Percentiles rank a stretch among this genome's conserved stretches.
Evolutionary conservation across 257 asterid genomes (phyloP).

Genomic region (Cruciata laevipes): DNA sequence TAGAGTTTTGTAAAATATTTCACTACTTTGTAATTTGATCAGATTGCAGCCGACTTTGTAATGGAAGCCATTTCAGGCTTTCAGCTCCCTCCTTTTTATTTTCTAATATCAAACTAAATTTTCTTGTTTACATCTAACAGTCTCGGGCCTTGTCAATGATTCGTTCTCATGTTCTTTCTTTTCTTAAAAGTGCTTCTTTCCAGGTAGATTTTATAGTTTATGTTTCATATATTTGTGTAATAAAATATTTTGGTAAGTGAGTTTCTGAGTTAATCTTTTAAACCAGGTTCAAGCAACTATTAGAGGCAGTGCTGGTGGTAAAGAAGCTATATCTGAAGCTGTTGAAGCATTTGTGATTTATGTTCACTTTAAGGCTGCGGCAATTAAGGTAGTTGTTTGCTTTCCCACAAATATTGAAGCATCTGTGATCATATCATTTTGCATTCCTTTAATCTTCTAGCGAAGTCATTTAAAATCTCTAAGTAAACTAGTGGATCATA

Average conservation of each 20-base stretch:
- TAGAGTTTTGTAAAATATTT: too few relatives aligned
- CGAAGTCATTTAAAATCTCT: too few relatives aligned
- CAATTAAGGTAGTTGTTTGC: conserved; percentile 59
- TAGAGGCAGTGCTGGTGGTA: conserved; percentile 61
- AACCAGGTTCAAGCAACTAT: conserved; percentile 78
- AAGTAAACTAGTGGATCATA: too few relatives aligned
- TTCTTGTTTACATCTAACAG: too few relatives aligned
- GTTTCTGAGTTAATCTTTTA: conserved; percentile 12
- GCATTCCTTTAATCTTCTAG: too few relatives aligned
- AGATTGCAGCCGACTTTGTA: too few relatives aligned
- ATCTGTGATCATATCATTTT: not conserved
- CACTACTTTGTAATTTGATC: too few relatives aligned
- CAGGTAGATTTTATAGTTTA: conserved; percentile 49
- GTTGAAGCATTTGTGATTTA: conserved; percentile 89
- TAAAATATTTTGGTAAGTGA: not conserved
- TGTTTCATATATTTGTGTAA: conserved; percentile 10
- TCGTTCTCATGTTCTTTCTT: conserved; percentile 76
- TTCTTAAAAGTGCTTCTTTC: conserved; percentile 78
- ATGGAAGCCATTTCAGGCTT: too few relatives aligned
- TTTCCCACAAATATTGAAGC: too few relatives aligned
- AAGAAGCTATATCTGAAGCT: conserved; percentile 78
- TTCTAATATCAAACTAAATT: too few relatives aligned
- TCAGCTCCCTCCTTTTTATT: too few relatives aligned
- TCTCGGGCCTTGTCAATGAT: too few relatives aligned
- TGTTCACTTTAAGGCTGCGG: conserved; percentile 96